Base-by-base conservation (phyloP, 148 eudicot genomes). In the Oxyria digyna region DNA sequence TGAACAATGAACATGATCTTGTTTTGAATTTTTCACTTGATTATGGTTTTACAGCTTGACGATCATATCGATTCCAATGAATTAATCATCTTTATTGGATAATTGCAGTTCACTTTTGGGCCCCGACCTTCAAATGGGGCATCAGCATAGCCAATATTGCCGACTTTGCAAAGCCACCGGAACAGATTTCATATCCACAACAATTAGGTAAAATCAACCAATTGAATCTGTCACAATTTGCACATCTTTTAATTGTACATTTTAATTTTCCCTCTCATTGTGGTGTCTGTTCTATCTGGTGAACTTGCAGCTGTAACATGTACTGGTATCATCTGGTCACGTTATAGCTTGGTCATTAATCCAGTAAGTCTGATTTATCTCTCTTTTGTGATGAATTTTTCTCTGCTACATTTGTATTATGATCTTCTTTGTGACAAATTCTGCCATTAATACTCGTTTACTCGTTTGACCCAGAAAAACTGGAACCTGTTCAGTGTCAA, bases 81-180 rank as follows among this genome's bases (percentile, higher is more conserved):
- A 11, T 20, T 23, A 29, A 8, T 24, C 62, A 52, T 52, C 14
- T 52, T 38, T 59, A 5, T 31, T 59, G 65, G 13, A 14, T 1
- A 11, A 59, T 24, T 55, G 66, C 76, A 79, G 82, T 81, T 77
- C 81, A 81, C 70, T 81, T 77, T n/a, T 81, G 84, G 81, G 84
- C 78, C 3, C 78, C 81, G 49, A 77, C 84, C 1, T 75, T 78
- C 62, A 81, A 77, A 46, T 77, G 84, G 84, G 81, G 70, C 3
- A 74, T 81, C 66, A 81, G 78, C 72, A 55, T 81, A 26, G 84
- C 81, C 5, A 81, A 81, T 57, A 33, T 81, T 18, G 84, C 84
- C 15, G 84, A 81, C 66, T 81, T 77, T 45, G 45, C 78, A 3
- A 81, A 77, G 52, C 84, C 84, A 3, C 78, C 84, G 4, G 84